Evolutionary conservation across 2,329 filamentous ascomycete genomes (phyloP), one percentile per base, ranked within the genome.

Genomic region (Aspergillus thermomutatus): DNA sequence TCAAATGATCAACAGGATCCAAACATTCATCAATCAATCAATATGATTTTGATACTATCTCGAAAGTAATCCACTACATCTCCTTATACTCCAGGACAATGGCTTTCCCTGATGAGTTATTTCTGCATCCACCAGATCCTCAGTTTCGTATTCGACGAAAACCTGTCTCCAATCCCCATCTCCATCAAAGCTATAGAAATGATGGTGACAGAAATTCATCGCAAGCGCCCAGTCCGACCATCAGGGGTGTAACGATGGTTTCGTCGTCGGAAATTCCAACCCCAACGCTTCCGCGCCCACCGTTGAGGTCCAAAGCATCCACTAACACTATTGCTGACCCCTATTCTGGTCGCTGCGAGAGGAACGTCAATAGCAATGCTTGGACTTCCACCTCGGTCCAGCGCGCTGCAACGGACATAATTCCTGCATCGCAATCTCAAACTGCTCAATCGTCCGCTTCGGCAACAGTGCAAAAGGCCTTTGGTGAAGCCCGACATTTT

Each of bases 401-500:
- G n/a, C 52, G 43, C 11, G n/a, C 40, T 50, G 41, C 17, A 9
- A 46, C 40, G 19, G 25, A 47, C 28, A 46, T n/a, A 25, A 14
- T 43, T 45, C 53, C 54, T 26, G 43, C 54, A 9, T 26, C 58
- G 41, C 41, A 53, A 14, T 19, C 21, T n/a, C 27, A 45, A 21
- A 37, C 40, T 50, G 4, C 50, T 49, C 31, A 52, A 27, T 27
- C 60, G 9, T 63, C 66, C 4, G 50, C 65, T n/a, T 26, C 43
- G 14, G 43, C 23, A 26, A 46, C 43, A 3, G 62, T 69, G 8
- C 69, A 70, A 56, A 72, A 74, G 50, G 72, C 70, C 50, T 74
- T 72, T 49, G 67, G 68, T 19, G 86, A 89, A 64, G 85, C 85
- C 0, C 79, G 83, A 37, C 84, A 88, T 68, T 85, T 89, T 58